phyloP scores from a whole-genome alignment of 2,329 filamentous ascomycete species.

The Sclerotinia subarctica region DNA sequence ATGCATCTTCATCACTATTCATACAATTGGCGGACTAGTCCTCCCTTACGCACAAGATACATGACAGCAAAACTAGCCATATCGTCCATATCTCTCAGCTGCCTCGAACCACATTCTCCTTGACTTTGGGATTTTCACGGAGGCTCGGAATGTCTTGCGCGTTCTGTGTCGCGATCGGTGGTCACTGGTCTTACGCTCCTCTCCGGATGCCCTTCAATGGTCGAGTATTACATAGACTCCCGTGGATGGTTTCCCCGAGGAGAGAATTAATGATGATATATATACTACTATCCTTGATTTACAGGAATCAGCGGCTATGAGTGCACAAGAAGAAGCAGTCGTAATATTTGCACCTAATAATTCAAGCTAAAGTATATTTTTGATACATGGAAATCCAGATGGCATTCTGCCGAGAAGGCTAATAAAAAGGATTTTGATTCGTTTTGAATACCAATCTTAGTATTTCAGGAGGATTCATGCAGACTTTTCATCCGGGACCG shows the following conservation, averaged over 20 bases:
- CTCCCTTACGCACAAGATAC: neutral
- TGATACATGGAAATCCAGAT: conserved; percentile 68
- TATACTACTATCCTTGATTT: conserved; percentile 61
- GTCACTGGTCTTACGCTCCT: too few species aligned
- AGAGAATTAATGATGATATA: conserved; percentile 49
- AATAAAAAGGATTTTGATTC: conserved; percentile 64
- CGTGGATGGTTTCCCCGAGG: neutral
- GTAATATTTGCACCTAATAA: conserved; percentile 71
- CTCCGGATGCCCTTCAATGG: conserved; percentile 45
- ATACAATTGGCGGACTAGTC: neutral
- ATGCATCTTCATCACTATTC: neutral
- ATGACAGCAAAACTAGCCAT: conserved; percentile 59
- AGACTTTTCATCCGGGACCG: conserved; percentile 51
- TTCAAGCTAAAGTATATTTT: conserved; percentile 68
- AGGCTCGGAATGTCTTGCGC: conserved; percentile 60
- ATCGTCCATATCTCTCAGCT: conserved; percentile 73
- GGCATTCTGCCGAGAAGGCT: conserved; percentile 63
- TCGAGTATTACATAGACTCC: conserved; percentile 52
- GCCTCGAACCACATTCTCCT: conserved; percentile 58
- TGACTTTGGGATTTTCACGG: conserved; percentile 74
- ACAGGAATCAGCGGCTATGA: conserved; percentile 62
- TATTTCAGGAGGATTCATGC: conserved; percentile 68
- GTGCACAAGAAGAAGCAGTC: conserved; percentile 49
- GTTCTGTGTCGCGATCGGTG: too few species aligned
- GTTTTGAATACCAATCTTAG: conserved; percentile 73